These are phyloP conservation scores for Saitozyma podzolica DNA, from an alignment of 768 basidiomycete genomes.

Conservation along the genomic window DNA sequence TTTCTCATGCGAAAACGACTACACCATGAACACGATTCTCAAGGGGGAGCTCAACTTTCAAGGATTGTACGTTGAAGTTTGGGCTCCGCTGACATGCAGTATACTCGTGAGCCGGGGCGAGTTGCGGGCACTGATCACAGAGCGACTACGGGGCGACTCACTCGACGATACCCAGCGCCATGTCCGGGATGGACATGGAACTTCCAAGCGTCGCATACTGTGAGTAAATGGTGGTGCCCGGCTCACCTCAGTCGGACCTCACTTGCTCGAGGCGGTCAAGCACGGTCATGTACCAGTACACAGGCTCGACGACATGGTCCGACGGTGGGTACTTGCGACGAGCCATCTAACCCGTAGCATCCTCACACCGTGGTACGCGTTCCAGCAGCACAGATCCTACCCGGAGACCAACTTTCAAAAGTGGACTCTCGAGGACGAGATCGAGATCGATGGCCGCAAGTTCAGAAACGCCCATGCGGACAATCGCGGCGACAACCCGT, in stretches of 20 bases:
- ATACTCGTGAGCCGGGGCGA: constrained; percentile 18
- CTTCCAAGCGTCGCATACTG: constrained; percentile 37
- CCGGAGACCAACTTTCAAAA: constrained; percentile 60
- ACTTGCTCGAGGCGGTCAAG: constrained; percentile 32
- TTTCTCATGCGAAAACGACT: constrained; percentile 47
- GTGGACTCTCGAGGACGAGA: constrained; percentile 29
- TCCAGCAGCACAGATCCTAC: constrained; percentile 62
- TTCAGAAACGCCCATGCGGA: constrained; percentile 51
- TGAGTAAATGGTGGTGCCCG: constrained; percentile 9
- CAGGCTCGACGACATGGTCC: constrained; percentile 46
- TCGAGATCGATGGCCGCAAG: constrained; percentile 13
- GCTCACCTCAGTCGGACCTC: constrained; percentile 23
- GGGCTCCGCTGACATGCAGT: constrained; percentile 9
- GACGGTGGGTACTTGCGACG: constrained; percentile 22
- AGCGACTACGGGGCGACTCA: constrained; percentile 48
- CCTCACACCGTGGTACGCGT: constrained; percentile 58
- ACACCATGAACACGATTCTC: constrained; percentile 46
- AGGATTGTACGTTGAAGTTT: constrained; percentile 38
- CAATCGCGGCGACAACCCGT: constrained; percentile 67
- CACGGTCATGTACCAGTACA: constrained; percentile 30
- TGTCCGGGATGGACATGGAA: constrained; percentile 48
- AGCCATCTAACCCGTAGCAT: constrained; percentile 23
- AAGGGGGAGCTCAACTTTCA: constrained; percentile 52
- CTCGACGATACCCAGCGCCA: constrained; percentile 32
- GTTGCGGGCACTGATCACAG: constrained; percentile 10